These are phyloP conservation scores for Epichloe typhina DNA, from an alignment of 2,329 filamentous ascomycete genomes.

Conservation along the genomic window DNA sequence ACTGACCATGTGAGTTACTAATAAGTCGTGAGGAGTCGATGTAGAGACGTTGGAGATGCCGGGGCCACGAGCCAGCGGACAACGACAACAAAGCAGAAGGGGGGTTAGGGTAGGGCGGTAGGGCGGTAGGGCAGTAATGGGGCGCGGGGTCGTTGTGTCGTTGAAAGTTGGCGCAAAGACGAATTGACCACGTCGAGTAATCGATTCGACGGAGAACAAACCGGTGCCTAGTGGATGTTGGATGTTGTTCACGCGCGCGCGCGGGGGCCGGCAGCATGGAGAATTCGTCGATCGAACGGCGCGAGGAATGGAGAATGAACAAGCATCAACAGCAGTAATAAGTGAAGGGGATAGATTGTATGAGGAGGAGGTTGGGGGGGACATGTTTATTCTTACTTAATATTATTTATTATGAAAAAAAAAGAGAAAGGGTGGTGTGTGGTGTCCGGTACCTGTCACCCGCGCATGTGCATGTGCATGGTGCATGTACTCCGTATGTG, in stretches of 20 bases:
- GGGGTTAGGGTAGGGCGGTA: too few relatives aligned
- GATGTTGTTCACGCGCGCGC: neutral
- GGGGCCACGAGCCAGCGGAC: neutral
- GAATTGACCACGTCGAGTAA: neutral
- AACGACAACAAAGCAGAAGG: neutral
- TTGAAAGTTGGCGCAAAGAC: neutral
- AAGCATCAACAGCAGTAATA: neutral
- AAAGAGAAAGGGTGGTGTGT: too few relatives aligned
- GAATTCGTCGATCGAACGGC: neutral
- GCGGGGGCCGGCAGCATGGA: neutral
- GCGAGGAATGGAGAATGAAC: neutral
- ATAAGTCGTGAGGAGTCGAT: neutral
- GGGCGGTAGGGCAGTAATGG: too few relatives aligned
- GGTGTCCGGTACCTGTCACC: too few relatives aligned
- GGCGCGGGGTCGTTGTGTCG: too few relatives aligned
- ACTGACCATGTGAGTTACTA: too few relatives aligned
- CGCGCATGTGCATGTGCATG: too few relatives aligned
- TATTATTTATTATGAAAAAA: too few relatives aligned
- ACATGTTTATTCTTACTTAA: too few relatives aligned
- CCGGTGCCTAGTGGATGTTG: neutral
- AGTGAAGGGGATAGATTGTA: neutral
- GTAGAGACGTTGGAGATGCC: slow-evolving; percentile 3
- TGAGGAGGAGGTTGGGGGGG: neutral
- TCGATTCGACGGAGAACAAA: neutral
- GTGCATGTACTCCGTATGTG: too few relatives aligned